These are phyloP conservation scores for Boeremia exigua DNA, from an alignment of 2,329 filamentous ascomycete species.

Conservation along the genomic window DNA sequence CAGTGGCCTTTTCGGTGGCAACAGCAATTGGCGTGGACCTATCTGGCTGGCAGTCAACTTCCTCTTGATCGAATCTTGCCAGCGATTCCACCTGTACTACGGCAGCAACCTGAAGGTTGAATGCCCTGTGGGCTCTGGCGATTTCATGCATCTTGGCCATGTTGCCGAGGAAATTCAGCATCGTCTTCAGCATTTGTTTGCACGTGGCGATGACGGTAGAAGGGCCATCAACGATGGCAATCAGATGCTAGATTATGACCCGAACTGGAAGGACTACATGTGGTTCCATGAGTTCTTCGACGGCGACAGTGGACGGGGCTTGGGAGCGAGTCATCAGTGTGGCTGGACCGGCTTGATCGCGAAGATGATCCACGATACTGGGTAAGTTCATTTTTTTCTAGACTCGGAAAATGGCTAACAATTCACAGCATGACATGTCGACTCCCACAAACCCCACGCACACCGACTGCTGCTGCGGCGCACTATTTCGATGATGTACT, in stretches of 20 bases:
- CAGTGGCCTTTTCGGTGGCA: constrained; percentile 91
- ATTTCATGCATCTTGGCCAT: constrained; percentile 94
- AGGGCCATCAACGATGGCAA: constrained; percentile 87
- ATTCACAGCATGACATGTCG: constrained; percentile 36
- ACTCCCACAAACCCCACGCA: constrained; percentile 84
- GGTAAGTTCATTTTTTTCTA: constrained; percentile 63
- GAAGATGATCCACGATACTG: constrained; percentile 96
- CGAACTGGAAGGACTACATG: constrained; percentile 89
- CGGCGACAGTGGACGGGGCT: constrained; percentile 84
- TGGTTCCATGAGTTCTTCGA: constrained; percentile 99
- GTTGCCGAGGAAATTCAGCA: constrained; percentile 96
- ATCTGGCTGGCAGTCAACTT: constrained; percentile 98
- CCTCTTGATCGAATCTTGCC: constrained; percentile 89
- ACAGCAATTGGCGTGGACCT: constrained; percentile 95
- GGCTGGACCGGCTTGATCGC: constrained; percentile 96
- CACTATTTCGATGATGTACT: constrained; percentile 97
- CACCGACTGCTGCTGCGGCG: constrained; percentile 79
- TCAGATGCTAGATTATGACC: constrained; percentile 86
- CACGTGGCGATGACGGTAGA: constrained; percentile 80
- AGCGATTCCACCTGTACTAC: constrained; percentile 96
- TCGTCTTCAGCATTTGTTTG: constrained; percentile 89
- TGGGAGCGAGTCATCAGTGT: constrained; percentile 92
- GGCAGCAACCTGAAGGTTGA: constrained; percentile 87
- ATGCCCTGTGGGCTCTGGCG: constrained; percentile 90
- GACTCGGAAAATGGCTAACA: constrained; percentile 49